Conservation (phyloP, 345 rosid genomes). For the Aquilaria yunnanensis region DNA sequence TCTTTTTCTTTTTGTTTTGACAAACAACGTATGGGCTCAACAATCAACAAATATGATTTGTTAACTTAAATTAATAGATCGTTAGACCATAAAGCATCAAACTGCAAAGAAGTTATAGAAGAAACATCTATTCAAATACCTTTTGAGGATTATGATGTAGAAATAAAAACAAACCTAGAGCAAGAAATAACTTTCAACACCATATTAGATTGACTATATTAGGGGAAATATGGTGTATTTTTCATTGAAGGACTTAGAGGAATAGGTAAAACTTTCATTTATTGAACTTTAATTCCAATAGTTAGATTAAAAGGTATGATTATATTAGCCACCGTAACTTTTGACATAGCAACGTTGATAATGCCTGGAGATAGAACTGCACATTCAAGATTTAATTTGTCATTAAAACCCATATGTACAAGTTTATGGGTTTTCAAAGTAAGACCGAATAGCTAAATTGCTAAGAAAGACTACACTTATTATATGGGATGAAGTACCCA, state of each 20-base stretch:
- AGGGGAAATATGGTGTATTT: not conserved
- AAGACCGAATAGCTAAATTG: not conserved
- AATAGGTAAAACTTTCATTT: not conserved
- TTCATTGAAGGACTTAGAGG: not conserved
- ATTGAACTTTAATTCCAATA: not conserved
- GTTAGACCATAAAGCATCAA: too few species aligned
- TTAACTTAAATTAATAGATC: too few species aligned
- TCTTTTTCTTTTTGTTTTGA: too few species aligned
- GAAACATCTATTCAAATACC: too few species aligned
- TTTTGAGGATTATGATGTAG: too few species aligned
- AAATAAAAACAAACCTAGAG: too few species aligned
- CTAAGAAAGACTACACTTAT: not conserved
- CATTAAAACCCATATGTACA: not conserved
- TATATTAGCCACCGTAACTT: not conserved
- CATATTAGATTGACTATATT: not conserved
- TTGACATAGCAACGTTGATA: not conserved
- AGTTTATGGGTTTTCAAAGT: not conserved
- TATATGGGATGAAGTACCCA: slow-evolving; percentile 7
- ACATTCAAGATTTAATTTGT: not conserved
- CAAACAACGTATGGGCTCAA: too few species aligned
- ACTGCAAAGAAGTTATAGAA: too few species aligned
- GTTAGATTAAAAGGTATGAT: not conserved
- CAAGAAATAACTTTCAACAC: not conserved
- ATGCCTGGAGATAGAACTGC: not conserved
- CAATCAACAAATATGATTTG: too few species aligned